Percentiles rank a stretch among this genome's conserved stretches.
Conservation (phyloP, 2,329 filamentous ascomycete genomes). For the Aspergillus pseudoglaucus region DNA sequence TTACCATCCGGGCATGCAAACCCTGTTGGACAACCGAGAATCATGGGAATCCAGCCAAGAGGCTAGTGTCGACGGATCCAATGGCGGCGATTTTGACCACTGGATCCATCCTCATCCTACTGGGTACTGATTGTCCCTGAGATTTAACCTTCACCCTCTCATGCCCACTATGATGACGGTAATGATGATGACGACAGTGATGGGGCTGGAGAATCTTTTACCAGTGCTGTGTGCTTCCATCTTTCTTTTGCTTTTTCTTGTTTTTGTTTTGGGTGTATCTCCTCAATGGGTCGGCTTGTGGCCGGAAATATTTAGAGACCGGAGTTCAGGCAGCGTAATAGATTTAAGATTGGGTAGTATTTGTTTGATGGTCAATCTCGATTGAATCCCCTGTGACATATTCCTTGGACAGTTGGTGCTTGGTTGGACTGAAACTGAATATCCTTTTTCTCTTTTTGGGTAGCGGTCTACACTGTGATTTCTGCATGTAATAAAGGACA, state of each 20-base stretch:
- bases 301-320: background rate
- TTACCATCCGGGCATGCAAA: conserved; percentile 24
- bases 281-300: background rate
- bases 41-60: conserved; percentile 33
- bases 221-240: too few species aligned
- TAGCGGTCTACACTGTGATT: background rate
- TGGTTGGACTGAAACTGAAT: background rate
- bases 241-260: background rate
- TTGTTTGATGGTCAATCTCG: background rate
- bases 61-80: conserved; percentile 29
- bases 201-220: conserved; percentile 2
- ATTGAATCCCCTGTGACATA: background rate
- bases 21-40: conserved; percentile 28
- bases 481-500: background rate
- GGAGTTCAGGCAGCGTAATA: background rate
- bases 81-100: conserved; percentile 40
- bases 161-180: background rate
- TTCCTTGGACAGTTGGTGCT: background rate
- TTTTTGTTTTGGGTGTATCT: background rate
- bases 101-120: conserved; percentile 33
- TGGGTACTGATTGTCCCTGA: conserved; percentile 8
- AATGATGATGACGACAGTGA: conserved; percentile 8
- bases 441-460: background rate
- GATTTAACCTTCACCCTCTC: background rate
- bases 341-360: background rate